Conservation (phyloP, 2,329 filamentous ascomycete genomes). For the Juglanconis oblonga region DNA sequence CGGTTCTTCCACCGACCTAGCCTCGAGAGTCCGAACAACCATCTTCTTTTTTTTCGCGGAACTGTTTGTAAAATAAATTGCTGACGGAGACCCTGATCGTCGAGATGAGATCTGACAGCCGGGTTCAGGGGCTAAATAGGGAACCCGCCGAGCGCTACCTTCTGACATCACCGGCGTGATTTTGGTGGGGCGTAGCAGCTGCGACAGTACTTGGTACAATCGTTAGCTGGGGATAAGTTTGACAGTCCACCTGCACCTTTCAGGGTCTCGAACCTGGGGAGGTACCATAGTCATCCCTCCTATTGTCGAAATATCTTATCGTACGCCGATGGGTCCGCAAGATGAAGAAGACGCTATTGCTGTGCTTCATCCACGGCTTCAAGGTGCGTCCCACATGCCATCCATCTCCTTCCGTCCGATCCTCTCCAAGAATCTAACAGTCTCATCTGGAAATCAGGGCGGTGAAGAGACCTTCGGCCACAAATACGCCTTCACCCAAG, state of each 20-base stretch:
- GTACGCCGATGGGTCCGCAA: slow-evolving; percentile 33
- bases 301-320: neutral
- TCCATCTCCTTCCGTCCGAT: neutral
- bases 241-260: neutral
- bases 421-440: slow-evolving; percentile 3
- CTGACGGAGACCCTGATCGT: slow-evolving; percentile 6
- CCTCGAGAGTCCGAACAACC: neutral
- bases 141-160: neutral
- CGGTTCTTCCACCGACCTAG: neutral
- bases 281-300: too few relatives aligned
- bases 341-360: slow-evolving; percentile 75
- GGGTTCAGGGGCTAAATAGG: neutral
- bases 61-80: neutral
- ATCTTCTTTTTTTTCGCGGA: neutral
- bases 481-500: slow-evolving; percentile 64
- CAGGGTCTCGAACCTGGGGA: neutral
- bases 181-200: slow-evolving; percentile 5
- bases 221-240: neutral
- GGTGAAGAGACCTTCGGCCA: slow-evolving; percentile 74
- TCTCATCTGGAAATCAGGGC: slow-evolving; percentile 46
- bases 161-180: neutral
- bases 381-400: slow-evolving; percentile 49
- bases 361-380: slow-evolving; percentile 88
- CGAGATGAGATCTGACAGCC: slow-evolving; percentile 6
- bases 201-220: neutral